Percentiles rank a stretch among this genome's conserved stretches.
phyloP scores from a whole-genome alignment of 78 protist species.

The slime mould (Dictyostelium discoideum) region dicty_2.7 NC_007091.3:3152001-3152500 shows the following conservation, averaged over 20 bases:
- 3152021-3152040: slow-evolving; percentile 4
- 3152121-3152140: no score
- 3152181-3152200: background rate
- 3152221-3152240: background rate
- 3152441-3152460: background rate
- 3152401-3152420: slow-evolving; percentile 1
- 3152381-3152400: background rate
- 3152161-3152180: background rate
- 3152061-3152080: slow-evolving; percentile 3
- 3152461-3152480: background rate
- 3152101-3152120: background rate
- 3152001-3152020: slow-evolving; percentile 13
- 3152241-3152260: slow-evolving; percentile 6
- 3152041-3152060: slow-evolving; percentile 21
- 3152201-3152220: background rate
- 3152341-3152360: slow-evolving; percentile 20
- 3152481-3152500: background rate
- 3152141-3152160: background rate
- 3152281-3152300: slow-evolving; percentile 11
- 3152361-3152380: background rate
- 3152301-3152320: slow-evolving; percentile 24
- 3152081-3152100: background rate
- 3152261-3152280: slow-evolving; percentile 6
- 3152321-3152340: background rate
- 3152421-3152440: slow-evolving; percentile 20